phyloP scores from a whole-genome alignment of 441 rosid genomes.

The Sinapis alba region DNA sequence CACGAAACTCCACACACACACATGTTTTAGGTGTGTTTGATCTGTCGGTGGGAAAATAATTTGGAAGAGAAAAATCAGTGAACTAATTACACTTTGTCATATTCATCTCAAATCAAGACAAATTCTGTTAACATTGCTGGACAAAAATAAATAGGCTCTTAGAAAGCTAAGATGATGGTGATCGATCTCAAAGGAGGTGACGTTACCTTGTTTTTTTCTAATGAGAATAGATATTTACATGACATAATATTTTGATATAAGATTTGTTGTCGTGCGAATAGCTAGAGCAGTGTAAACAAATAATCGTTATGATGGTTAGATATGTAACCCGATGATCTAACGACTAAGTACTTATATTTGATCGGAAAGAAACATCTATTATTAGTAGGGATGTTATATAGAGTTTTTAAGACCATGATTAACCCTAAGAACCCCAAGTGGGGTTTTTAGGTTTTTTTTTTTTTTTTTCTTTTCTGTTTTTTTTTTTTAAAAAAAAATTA shows the following conservation, averaged over 20 bases:
- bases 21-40: neutral
- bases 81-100: conserved; percentile 6
- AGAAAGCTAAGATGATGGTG: conserved; percentile 26
- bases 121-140: conserved; percentile 31
- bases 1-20: neutral
- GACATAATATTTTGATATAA: conserved; percentile 26
- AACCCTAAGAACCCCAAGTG: no score
- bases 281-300: neutral
- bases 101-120: conserved; percentile 26
- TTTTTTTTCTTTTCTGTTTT: no score
- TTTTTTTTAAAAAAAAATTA: no score
- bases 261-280: conserved; percentile 27
- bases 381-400: no score
- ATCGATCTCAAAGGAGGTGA: conserved; percentile 26
- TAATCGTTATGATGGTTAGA: neutral
- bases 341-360: neutral
- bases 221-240: conserved; percentile 28
- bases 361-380: neutral
- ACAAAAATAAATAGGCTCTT: conserved; percentile 32
- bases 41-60: conserved; percentile 34
- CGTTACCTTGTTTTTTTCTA: conserved; percentile 13
- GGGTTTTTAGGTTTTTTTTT: no score
- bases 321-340: no score
- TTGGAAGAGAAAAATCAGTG: conserved; percentile 11
- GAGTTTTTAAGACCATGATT: no score